Evolutionary conservation across 306 rosid genomes (phyloP), one percentile per base, ranked within the genome.

Genomic region (Trifolium dubium): DNA sequence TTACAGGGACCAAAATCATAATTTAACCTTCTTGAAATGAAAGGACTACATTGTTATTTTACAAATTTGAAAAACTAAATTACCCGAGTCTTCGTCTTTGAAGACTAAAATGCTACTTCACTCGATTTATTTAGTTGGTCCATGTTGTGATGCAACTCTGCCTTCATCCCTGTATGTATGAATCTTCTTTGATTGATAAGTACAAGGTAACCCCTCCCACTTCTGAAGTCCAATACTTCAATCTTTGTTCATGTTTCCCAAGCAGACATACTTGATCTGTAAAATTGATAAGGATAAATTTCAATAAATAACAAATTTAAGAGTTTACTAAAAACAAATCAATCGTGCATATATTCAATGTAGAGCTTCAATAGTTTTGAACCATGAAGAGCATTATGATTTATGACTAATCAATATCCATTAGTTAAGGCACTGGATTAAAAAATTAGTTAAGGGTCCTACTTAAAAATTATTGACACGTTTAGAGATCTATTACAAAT

Each of bases 201-300:
- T 59, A 19, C 54, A 67, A 46, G 82, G 39, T 37, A 74, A 62
- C 10, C 15, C 74, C 55, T 71, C 68, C 53, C 51, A 81, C 44
- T 71, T 61, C 61, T 66, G 63, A 66, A 67, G 37, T 47, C 67
- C 17, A 69, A 75, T 63, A 54, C 79, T 79, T 89, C 88, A 91
- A 13, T 75, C 81, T 65, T 83, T 74, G 82, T 72, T 83, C 94
- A 94, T 87, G 82, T 88, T 90, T 79, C 99, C 98, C 88, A 94
- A 23, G 89, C 99, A 94, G 6, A 94, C 84, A 54, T 94, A 94
- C 69, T 94, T 92, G 32, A 92, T 72, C 98, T 94, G 90, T 73
- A 82, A 78, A 34, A 28, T 62, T 50, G 60, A 23, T 0, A 49
- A 55, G 63, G 5, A 68, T 39, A 51, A 54, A 64, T n/a, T 32